Base-by-base conservation (phyloP, 2,329 filamentous ascomycete genomes). In the Ophiocordyceps unilateralis region DNA sequence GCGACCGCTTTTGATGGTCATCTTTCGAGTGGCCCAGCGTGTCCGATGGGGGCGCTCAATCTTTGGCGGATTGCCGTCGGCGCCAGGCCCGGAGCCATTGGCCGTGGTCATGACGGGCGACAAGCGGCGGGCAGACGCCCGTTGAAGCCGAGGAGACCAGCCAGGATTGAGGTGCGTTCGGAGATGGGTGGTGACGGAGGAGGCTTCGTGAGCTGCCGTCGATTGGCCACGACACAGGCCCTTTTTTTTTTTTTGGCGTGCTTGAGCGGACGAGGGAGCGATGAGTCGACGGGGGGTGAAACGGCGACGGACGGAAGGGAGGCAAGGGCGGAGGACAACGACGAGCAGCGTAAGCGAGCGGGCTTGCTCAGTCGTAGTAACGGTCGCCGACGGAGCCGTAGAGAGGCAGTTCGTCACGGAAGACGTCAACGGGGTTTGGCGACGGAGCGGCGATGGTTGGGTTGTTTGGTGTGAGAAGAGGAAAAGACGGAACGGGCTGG, bases 21-120 rank as follows among this genome's bases (percentile, higher is more conserved):
- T 76, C 59, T 86, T 84, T 55, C 88, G 84, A n/a, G 91, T 96
- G 17, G 91, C 89, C 91, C 91, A 96, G 77, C 91, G 74, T 61
- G 91, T 79, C 57, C 88, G 74, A 58, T 89, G 86, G 20, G 79
- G 81, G 44, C 58, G 46, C 40, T 49, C 45, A 23, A 47, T 32
- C 43, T 51, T 52, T 24, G 43, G 41, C 9, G 39, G 26, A 12
- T 44, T 43, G 43, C 46, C 48, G 42, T 54, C 51, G 22, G 55
- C 48, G 41, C 51, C 50, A 40, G 49, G 46, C 40, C 58, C 58
- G 44, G 32, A 36, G 32, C 17, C 32, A 36, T 17, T 36, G 32
- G 32, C 32, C 32, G 32, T 19, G 32, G 32, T 36, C 32, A 36
- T 36, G 32, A 36, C 32, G 32, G 32, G 32, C 32, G 32, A 36